phyloP scores from a whole-genome alignment of 23 red algal genomes.

The Gracilaria caudata region DNA sequence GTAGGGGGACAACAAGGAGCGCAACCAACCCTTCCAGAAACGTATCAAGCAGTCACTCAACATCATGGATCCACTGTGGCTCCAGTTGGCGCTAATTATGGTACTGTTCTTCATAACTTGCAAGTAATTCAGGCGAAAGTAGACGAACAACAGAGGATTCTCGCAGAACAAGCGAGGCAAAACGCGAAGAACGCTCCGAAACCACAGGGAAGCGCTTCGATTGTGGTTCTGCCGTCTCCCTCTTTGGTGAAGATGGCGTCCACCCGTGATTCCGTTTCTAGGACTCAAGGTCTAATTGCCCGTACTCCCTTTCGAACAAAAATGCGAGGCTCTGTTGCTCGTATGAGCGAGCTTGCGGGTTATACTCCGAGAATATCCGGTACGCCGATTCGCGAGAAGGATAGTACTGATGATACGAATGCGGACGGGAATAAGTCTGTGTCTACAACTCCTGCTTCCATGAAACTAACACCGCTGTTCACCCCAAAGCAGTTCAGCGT shows the following conservation, averaged over 20 bases:
- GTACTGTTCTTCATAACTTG: slow-evolving; percentile 67
- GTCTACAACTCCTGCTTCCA: neutral
- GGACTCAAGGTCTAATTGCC: slow-evolving; percentile 8
- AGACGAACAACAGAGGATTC: slow-evolving; percentile 43
- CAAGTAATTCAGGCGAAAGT: slow-evolving; percentile 42
- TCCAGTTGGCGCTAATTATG: slow-evolving; percentile 63
- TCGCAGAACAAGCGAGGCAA: slow-evolving; percentile 56
- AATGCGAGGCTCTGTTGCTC: slow-evolving; percentile 44
- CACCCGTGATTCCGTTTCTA: slow-evolving; percentile 16
- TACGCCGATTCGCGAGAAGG: slow-evolving; percentile 27
- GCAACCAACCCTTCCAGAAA: slow-evolving; percentile 31
- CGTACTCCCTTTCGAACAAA: slow-evolving; percentile 45
- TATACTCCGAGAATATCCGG: slow-evolving; percentile 39
- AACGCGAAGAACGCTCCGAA: neutral
- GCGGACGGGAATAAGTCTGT: neutral
- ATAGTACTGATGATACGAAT: neutral
- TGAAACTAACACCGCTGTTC: slow-evolving; percentile 33
- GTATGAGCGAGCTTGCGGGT: neutral
- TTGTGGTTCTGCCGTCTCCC: slow-evolving; percentile 56
- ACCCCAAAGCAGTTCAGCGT: slow-evolving; percentile 61
- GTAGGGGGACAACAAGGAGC: neutral
- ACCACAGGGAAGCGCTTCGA: neutral
- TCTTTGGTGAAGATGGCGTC: slow-evolving; percentile 35
- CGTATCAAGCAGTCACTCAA: slow-evolving; percentile 35
- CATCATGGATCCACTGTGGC: slow-evolving; percentile 49